Percentiles rank a stretch among this genome's conserved stretches.
Evolutionary conservation across 176 grass and related monocot genomes (phyloP).

Genomic region (Avena insularis): DNA sequence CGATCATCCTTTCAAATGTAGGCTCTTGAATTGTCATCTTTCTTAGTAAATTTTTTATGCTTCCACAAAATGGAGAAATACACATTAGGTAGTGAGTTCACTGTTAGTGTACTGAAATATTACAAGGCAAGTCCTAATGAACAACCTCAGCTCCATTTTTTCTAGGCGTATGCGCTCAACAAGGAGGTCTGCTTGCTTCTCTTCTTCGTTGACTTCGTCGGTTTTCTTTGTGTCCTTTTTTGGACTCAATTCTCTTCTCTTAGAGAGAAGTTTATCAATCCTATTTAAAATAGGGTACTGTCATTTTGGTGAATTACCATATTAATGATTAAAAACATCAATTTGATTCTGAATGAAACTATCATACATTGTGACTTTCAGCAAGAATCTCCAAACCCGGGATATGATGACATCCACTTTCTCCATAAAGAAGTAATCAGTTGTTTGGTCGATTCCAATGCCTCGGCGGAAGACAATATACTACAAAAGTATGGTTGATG

Average conservation of each 20-base stretch:
- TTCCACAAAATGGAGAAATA: conserved; percentile 48
- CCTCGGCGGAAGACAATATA: conserved; percentile 92
- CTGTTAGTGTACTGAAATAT: conserved; percentile 7
- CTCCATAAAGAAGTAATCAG: conserved; percentile 86
- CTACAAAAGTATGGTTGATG: conserved; percentile 43
- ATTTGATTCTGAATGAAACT: neutral
- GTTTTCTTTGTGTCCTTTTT: conserved; percentile 72
- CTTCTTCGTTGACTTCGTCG: conserved; percentile 55
- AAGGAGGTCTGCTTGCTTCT: conserved; percentile 58
- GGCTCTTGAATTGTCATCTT: conserved; percentile 89
- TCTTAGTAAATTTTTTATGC: conserved; percentile 68
- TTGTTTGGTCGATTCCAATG: conserved; percentile 77
- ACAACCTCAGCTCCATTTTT: conserved; percentile 92
- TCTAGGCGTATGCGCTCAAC: conserved; percentile 83
- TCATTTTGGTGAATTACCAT: conserved; percentile 12
- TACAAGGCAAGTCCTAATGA: neutral
- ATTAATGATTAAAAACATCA: neutral
- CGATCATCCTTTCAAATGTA: conserved; percentile 96
- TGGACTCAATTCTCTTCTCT: conserved; percentile 33
- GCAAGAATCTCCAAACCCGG: conserved; percentile 71
- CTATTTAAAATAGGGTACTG: conserved; percentile 37
- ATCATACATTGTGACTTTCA: conserved; percentile 70
- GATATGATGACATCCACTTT: conserved; percentile 93
- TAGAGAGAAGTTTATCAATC: conserved; percentile 68
- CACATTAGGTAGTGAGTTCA: conserved; percentile 31